phyloP scores from a whole-genome alignment of 2,329 filamentous ascomycete species.

The Venturia aucupariae region DNA sequence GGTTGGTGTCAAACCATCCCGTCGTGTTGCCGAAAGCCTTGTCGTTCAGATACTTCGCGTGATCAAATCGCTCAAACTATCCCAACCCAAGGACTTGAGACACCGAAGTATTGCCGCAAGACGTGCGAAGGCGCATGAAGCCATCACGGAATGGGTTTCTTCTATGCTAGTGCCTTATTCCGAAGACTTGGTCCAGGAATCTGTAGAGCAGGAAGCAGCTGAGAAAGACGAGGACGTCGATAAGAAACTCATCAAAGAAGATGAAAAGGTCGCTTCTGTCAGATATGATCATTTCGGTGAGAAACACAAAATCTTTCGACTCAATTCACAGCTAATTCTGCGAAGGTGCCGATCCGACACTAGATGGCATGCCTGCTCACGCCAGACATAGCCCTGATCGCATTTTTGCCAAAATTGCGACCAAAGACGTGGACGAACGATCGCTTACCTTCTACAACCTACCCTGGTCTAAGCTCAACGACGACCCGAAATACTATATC shows the following conservation, averaged over 20 bases:
- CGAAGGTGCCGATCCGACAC: constrained; percentile 1
- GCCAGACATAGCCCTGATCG: constrained; percentile 7
- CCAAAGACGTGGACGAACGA: constrained; percentile 11
- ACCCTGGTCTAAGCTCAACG: constrained; percentile 10
- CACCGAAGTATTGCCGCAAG: constrained; percentile 1
- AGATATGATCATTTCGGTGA: constrained; percentile 6
- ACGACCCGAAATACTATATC: constrained; percentile 13
- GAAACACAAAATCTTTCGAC: too few relatives aligned
- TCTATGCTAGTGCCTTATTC: constrained; percentile 1
- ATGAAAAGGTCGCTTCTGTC: constrained; percentile 3
- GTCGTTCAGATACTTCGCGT: neutral
- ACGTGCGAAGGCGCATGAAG: constrained; percentile 10
- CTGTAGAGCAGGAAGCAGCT: neutral
- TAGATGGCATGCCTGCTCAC: constrained; percentile 9
- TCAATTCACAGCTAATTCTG: neutral
- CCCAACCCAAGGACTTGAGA: constrained; percentile 4
- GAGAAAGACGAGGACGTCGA: neutral
- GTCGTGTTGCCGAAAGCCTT: constrained; percentile 7
- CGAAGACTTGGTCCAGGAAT: neutral
- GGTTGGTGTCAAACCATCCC: constrained; percentile 2
- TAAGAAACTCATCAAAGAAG: neutral
- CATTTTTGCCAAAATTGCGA: constrained; percentile 20
- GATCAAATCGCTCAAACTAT: constrained; percentile 1
- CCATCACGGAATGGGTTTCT: constrained; percentile 5
- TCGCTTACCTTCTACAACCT: constrained; percentile 6